These are phyloP conservation scores for Musa balbisiana DNA, from an alignment of 202 grass and related monocot genomes.

Conservation along the genomic window DNA sequence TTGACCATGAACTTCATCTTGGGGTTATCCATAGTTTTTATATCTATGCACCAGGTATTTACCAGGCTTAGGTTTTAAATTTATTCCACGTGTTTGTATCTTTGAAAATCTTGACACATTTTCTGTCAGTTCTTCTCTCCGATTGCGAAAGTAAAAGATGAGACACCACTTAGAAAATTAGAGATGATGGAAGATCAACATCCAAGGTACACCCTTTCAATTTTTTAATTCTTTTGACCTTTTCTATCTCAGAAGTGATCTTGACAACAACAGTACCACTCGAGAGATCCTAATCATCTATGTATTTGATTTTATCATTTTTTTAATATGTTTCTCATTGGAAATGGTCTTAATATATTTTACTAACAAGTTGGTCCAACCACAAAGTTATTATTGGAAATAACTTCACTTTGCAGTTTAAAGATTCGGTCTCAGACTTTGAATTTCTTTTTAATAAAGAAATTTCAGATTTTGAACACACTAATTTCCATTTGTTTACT, in stretches of 20 bases:
- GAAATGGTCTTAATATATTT: not conserved
- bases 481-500: not conserved
- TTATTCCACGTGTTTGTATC: slow-evolving; percentile 16
- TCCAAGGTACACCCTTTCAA: not conserved
- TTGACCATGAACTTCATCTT: slow-evolving; percentile 94
- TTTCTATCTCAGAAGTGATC: no score
- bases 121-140: slow-evolving; percentile 92
- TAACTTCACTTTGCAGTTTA: not conserved
- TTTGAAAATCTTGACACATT: not conserved
- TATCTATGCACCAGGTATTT: slow-evolving; percentile 98
- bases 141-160: slow-evolving; percentile 91
- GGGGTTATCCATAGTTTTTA: slow-evolving; percentile 95
- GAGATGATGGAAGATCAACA: slow-evolving; percentile 61
- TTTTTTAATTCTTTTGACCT: not conserved
- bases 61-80: slow-evolving; percentile 2
- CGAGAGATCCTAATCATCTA: no score
- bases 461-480: not conserved
- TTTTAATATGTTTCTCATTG: not conserved
- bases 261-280: no score
- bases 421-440: not conserved
- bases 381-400: not conserved
- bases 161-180: slow-evolving; percentile 44
- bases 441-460: not conserved
- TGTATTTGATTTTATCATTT: no score
- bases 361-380: not conserved